Evolutionary conservation across 176 grass and related monocot species (phyloP).

Genomic region (Alopecurus myosuroides): DNA sequence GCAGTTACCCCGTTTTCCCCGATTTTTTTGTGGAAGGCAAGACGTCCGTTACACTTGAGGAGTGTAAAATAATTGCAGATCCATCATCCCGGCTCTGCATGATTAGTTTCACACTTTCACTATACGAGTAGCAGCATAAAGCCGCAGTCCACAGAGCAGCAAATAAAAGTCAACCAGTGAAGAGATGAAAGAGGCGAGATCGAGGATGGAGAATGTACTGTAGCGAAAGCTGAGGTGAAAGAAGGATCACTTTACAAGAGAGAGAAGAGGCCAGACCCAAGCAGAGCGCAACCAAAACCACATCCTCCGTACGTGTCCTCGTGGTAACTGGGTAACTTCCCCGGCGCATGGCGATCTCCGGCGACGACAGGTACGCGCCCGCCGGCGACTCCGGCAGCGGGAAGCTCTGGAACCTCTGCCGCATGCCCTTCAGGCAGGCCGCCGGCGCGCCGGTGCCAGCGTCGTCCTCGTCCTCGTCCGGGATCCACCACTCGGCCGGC

Average conservation of each 20-base stretch:
- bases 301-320: neutral
- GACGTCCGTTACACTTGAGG: neutral
- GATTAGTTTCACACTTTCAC: slow-evolving; percentile 37
- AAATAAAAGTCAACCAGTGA: slow-evolving; percentile 37
- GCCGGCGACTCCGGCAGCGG: slow-evolving; percentile 35
- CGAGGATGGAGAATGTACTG: slow-evolving; percentile 26
- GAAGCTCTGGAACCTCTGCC: slow-evolving; percentile 89
- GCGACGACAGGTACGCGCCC: slow-evolving; percentile 47
- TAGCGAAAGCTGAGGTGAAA: slow-evolving; percentile 31
- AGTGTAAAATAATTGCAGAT: neutral
- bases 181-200: slow-evolving; percentile 20
- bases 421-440: slow-evolving; percentile 81
- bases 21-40: neutral
- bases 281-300: neutral
- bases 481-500: slow-evolving; percentile 53
- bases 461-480: slow-evolving; percentile 42
- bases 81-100: neutral
- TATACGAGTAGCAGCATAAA: slow-evolving; percentile 18
- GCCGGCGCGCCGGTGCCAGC: slow-evolving; percentile 28
- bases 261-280: neutral
- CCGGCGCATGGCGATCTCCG: slow-evolving; percentile 62
- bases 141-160: slow-evolving; percentile 19
- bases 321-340: slow-evolving; percentile 32
- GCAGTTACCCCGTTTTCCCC: neutral
- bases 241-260: slow-evolving; percentile 28